phyloP scores from a whole-genome alignment of 306 rosid genomes.

The Corylus heterophylla region DNA sequence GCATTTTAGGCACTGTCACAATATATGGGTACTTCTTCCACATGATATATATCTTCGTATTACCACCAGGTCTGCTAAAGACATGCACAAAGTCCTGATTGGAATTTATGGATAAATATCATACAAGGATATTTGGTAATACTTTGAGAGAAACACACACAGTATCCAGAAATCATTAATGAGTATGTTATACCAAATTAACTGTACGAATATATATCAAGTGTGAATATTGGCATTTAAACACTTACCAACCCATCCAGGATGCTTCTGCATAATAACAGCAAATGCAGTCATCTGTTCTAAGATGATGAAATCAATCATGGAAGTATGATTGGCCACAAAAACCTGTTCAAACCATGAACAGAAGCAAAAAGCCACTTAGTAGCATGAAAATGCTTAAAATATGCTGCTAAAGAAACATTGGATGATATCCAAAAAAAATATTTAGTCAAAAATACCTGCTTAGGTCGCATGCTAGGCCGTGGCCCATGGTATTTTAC shows the following conservation, averaged over 20 bases:
- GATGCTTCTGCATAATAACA: constrained; percentile 98
- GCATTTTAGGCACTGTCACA: neutral
- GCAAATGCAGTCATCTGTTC: constrained; percentile 99
- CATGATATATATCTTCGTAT: neutral
- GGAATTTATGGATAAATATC: neutral
- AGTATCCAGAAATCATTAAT: neutral
- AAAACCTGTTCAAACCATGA: constrained; percentile 66
- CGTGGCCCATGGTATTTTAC: constrained; percentile 96
- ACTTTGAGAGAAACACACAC: neutral
- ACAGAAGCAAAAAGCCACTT: constrained; percentile 15
- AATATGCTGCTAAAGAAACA: constrained; percentile 13
- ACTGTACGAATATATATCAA: neutral
- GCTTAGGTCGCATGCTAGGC: constrained; percentile 90
- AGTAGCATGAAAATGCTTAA: constrained; percentile 13
- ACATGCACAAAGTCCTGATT: neutral
- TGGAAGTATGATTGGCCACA: constrained; percentile 95
- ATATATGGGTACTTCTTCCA: neutral
- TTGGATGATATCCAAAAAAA: neutral
- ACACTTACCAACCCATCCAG: constrained; percentile 98
- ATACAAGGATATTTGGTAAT: neutral
- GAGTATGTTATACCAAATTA: neutral
- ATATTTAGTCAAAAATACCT: constrained; percentile 42
- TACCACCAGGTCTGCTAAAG: neutral
- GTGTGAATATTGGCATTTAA: constrained; percentile 1
- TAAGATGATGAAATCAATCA: constrained; percentile 94